Base-by-base conservation (phyloP, 805 yeast genomes). In the Kregervanrija fluxuum region DNA sequence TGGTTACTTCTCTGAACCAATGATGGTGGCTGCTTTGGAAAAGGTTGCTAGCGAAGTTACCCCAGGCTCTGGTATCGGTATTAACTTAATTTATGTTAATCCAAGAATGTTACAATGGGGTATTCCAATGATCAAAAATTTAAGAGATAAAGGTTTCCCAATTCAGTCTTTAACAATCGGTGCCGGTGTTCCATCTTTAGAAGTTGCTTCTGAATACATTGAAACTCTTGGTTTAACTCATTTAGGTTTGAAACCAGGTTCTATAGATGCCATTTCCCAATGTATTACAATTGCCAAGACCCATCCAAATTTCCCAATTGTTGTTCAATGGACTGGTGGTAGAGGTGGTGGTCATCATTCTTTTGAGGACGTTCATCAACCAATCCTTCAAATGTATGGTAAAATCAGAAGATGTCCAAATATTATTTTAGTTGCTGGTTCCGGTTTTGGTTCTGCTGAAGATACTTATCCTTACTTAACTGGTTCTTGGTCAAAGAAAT, bases 301-400 rank as follows among this genome's bases (percentile, higher is more conserved):
- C 41, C 95, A 90, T 70, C 99, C 99, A 54, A 71, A 66, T 51
- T 93, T 93, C 90, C 99, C 99, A 52, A 88, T 93, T 60, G 91
- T 93, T 45, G 71, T 93, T 57, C 99, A 93, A 74, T 93, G 99
- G 99, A 93, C 99, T 48, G 99, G 98, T 77, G 99, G 99, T 68
- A 90, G 99, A 78, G 99, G 97, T 73, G 99, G 99, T 78, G 99
- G 99, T 62, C 99, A 93, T 67, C 99, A 93, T 69, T 91, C 98
- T 41, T 93, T 81, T 62, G 99, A 93, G 75, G 99, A 93, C 71
- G 89, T 91, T 93, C 99, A 93, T 68, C 91, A 90, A 62, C 98
- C 99, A 55, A 78, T 93, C 54, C 71, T 93, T 62, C 96, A 88
- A 68, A 93, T 93, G 91, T 93, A 93, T 70, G 73, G 95, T 54